Evolutionary conservation across 2,329 filamentous ascomycete species (phyloP), one percentile per base, ranked within the genome.

Genomic region (Cytospora paraplurivora): DNA sequence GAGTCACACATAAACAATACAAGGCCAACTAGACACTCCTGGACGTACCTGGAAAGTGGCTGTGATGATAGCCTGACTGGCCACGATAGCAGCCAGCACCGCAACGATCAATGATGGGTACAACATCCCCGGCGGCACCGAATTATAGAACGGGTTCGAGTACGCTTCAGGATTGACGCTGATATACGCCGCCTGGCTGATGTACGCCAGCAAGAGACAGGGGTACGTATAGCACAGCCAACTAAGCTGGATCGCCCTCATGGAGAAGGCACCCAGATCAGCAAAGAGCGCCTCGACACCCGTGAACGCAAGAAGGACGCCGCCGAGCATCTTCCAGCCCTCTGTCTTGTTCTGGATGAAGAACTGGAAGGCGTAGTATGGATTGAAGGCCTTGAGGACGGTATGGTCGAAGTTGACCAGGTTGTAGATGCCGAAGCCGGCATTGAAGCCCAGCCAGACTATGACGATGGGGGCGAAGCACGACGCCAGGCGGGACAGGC

Each of bases 281-380:
- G 90, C 89, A 70, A 92, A 93, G 1, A 93, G 78, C 1, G 89
- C 88, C 72, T 92, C 89, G 19, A 90, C 87, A 15, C 87, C 89
- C 6, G 90, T 92, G 70, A 92, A 92, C 2, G 86, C 83, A 10
- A 92, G 81, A 1, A 93, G 74, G n/a, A 92, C 83, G 3, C 89
- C 89, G 10, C 86, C 87, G 2, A 90, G 78, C 66, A 82, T 83
- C 66, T 78, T 80, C 87, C 87, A 90, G 0, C 85, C 87, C 11
- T 82, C 78, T 2, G 82, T 79, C 59, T 81, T 80, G 69, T 87
- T 85, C 5, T 84, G 78, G 21, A 83, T 74, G 54, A 90, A 79
- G 71, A 86, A 90, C 4, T 78, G 73, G 64, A 87, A 83, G 0
- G 85, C 86, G 62, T 82, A 88, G 64, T 81, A 84, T 0, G 83